Evolutionary conservation across 2,329 filamentous ascomycete species (phyloP).

Genomic region (Clonostachys rosea): DNA sequence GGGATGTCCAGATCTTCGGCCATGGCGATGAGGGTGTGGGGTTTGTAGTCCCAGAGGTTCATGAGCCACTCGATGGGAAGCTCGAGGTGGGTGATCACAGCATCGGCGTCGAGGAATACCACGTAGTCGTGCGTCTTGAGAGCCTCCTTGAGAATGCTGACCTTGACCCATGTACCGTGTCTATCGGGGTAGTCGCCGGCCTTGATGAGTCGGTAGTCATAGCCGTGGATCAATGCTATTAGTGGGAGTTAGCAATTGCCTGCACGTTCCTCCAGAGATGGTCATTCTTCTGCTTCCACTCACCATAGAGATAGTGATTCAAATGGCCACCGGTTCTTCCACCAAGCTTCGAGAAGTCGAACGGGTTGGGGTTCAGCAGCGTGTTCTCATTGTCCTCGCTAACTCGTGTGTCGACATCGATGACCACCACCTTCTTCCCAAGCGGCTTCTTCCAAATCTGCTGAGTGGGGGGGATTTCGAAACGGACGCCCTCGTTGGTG

Average conservation of each 20-base stretch:
- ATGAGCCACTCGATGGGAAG: conserved; percentile 42
- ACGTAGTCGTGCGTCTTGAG: conserved; percentile 32
- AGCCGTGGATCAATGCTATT: conserved; percentile 34
- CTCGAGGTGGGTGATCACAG: conserved; percentile 30
- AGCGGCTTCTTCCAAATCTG: conserved; percentile 1
- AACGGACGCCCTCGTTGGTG: not conserved
- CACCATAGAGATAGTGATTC: conserved; percentile 31
- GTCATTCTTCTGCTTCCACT: not conserved
- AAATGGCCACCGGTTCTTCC: conserved; percentile 14
- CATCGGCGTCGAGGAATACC: conserved; percentile 38
- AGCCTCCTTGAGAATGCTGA: conserved; percentile 28
- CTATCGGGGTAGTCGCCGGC: conserved; percentile 31
- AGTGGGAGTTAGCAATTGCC: no score
- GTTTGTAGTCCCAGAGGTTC: conserved; percentile 36
- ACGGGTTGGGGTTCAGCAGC: not conserved
- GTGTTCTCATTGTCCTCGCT: not conserved
- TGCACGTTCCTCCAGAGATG: no score
- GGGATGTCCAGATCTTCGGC: conserved; percentile 32
- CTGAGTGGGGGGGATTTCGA: not conserved
- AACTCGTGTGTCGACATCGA: conserved; percentile 3
- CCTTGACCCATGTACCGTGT: conserved; percentile 40
- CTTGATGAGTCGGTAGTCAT: conserved; percentile 41
- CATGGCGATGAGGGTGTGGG: conserved; percentile 35
- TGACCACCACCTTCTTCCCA: conserved; percentile 2
- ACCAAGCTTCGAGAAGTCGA: not conserved